These are phyloP conservation scores for Mycena chlorophos DNA, from an alignment of 768 basidiomycete species.

Conservation along the genomic window DNA sequence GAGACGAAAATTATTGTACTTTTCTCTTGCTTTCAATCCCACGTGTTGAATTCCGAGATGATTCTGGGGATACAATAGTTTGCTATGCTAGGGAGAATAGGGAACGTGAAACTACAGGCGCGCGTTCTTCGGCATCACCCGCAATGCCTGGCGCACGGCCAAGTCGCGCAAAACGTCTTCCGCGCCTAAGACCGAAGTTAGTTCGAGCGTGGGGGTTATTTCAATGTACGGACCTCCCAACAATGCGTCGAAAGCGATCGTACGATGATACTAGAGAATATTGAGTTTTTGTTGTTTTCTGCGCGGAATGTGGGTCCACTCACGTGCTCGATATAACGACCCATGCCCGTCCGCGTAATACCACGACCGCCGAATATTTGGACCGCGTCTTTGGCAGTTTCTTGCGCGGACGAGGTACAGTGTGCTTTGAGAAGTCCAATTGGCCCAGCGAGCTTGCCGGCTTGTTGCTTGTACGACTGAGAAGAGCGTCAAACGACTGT, in stretches of 20 bases:
- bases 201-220: too few relatives aligned
- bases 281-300: too few relatives aligned
- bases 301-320: neutral
- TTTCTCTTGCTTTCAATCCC: too few relatives aligned
- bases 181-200: too few relatives aligned
- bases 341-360: constrained; percentile 83
- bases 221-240: too few relatives aligned
- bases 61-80: neutral
- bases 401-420: constrained; percentile 59
- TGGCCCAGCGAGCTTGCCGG: constrained; percentile 74
- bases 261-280: constrained; percentile 71
- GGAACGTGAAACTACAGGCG: constrained; percentile 44
- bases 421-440: constrained; percentile 76
- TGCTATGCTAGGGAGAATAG: too few relatives aligned
- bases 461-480: constrained; percentile 72
- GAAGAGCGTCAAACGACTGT: constrained; percentile 7
- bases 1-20: neutral
- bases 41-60: neutral
- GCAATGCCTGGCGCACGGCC: constrained; percentile 65
- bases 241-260: constrained; percentile 66
- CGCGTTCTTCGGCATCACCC: constrained; percentile 60
- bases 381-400: constrained; percentile 59
- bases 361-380: constrained; percentile 86
- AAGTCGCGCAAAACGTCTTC: constrained; percentile 66
- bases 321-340: constrained; percentile 44